These are phyloP conservation scores for Diaporthe ampelina DNA, from an alignment of 2,329 filamentous ascomycete genomes.

Conservation along the genomic window DNA sequence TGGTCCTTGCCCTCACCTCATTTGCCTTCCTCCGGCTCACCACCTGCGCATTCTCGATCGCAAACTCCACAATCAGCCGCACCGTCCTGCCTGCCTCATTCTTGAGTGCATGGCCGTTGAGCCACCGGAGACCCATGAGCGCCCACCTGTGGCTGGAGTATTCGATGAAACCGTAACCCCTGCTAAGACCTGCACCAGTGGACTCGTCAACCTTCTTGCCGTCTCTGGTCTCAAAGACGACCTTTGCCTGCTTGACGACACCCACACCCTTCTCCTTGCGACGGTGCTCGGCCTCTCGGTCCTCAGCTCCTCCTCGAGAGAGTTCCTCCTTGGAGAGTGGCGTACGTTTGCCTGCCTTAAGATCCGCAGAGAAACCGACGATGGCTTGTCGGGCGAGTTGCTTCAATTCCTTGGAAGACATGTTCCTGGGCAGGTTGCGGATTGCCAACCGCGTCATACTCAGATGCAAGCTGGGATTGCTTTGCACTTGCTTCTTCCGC, in stretches of 20 bases:
- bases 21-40: slow-evolving; percentile 81
- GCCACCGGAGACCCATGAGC: slow-evolving; percentile 92
- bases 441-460: slow-evolving; percentile 91
- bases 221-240: slow-evolving; percentile 90
- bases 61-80: slow-evolving; percentile 94
- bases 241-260: slow-evolving; percentile 93
- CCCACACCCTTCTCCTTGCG: slow-evolving; percentile 86
- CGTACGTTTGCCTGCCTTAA: slow-evolving; percentile 81
- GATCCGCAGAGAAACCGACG: slow-evolving; percentile 93
- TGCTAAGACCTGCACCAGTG: slow-evolving; percentile 83
- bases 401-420: slow-evolving; percentile 91
- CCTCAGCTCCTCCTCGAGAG: slow-evolving; percentile 82
- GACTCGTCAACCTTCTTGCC: slow-evolving; percentile 87
- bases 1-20: slow-evolving; percentile 60
- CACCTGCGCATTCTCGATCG: slow-evolving; percentile 97
- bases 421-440: slow-evolving; percentile 88
- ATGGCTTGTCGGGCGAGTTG: slow-evolving; percentile 91
- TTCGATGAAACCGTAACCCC: slow-evolving; percentile 98
- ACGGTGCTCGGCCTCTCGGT: slow-evolving; percentile 83
- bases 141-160: slow-evolving; percentile 95
- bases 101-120: slow-evolving; percentile 81
- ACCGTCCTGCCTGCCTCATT: slow-evolving; percentile 82
- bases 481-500: slow-evolving; percentile 90
- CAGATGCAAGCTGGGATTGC: slow-evolving; percentile 89
- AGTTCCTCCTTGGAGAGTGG: slow-evolving; percentile 93